Evolutionary conservation across 768 basidiomycete species (phyloP).

Genomic region (Phanerodontia chrysosporium): DNA sequence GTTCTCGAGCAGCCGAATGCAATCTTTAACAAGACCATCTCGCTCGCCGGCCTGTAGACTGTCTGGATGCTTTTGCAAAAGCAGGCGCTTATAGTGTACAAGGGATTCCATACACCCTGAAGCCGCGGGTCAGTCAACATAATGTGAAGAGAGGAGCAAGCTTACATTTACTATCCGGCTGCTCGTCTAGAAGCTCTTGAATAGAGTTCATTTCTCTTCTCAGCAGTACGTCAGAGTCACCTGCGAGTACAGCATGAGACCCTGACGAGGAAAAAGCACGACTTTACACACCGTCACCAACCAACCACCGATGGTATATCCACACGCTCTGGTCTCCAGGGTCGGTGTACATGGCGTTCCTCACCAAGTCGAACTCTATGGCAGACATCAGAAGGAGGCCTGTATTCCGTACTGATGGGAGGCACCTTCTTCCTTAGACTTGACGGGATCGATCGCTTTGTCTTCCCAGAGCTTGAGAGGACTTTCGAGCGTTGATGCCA

Average conservation of each 20-base stretch:
- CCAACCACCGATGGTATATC: constrained; percentile 98
- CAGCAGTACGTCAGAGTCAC: constrained; percentile 53
- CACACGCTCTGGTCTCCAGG: constrained; percentile 96
- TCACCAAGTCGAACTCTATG: constrained; percentile 87
- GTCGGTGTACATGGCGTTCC: constrained; percentile 94
- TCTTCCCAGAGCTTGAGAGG: constrained; percentile 60
- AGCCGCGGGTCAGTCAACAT: not conserved
- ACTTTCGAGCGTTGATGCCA: constrained; percentile 97
- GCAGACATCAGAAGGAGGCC: not conserved
- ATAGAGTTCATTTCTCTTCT: constrained; percentile 75
- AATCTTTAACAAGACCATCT: constrained; percentile 34
- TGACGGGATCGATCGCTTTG: constrained; percentile 45
- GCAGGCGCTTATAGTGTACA: constrained; percentile 74
- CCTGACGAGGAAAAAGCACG: not conserved
- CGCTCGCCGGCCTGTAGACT: constrained; percentile 24
- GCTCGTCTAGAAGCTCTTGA: constrained; percentile 78
- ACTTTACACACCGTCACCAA: constrained; percentile 65
- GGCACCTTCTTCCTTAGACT: constrained; percentile 69
- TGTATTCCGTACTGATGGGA: no score
- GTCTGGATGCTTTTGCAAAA: constrained; percentile 45
- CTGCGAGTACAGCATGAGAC: constrained; percentile 30
- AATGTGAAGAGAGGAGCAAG: not conserved
- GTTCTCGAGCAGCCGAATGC: constrained; percentile 47
- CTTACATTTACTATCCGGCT: constrained; percentile 92
- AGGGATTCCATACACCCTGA: constrained; percentile 94